phyloP scores from a whole-genome alignment of 2,329 filamentous ascomycete species.

The Epichloe uncinata region DNA sequence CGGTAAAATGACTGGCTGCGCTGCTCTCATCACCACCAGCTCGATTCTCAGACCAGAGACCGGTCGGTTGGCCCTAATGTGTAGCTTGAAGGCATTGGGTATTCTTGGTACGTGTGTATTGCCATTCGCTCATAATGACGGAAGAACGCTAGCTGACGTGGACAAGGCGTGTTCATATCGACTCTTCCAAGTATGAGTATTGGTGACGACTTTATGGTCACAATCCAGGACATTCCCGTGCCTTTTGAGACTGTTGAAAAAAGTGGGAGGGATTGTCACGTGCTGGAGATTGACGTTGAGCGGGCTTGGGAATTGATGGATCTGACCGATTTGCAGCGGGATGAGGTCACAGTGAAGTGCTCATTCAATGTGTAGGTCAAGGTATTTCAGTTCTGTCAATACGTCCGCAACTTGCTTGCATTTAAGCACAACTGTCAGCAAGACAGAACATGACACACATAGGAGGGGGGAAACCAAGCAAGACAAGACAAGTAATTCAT shows the following conservation, averaged over 20 bases:
- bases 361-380: conserved; percentile 29
- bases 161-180: conserved; percentile 59
- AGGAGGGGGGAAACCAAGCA: too few species aligned
- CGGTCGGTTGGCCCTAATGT: conserved; percentile 50
- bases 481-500: too few species aligned
- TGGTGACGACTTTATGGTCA: conserved; percentile 55
- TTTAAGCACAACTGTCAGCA: too few species aligned
- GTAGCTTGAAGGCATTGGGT: conserved; percentile 69
- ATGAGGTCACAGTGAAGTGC: conserved; percentile 61
- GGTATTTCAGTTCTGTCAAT: too few species aligned
- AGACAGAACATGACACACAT: too few species aligned
- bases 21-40: conserved; percentile 56
- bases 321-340: conserved; percentile 61
- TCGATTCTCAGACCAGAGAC: conserved; percentile 40
- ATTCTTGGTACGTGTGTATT: conserved; percentile 41
- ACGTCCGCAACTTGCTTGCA: too few species aligned
- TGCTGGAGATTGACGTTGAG: conserved; percentile 67
- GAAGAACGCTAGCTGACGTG: background rate
- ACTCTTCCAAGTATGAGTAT: conserved; percentile 47
- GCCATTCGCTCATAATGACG: background rate
- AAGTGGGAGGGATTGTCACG: conserved; percentile 34
- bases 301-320: conserved; percentile 65
- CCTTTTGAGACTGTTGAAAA: conserved; percentile 52
- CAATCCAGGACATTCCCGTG: conserved; percentile 58
- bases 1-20: conserved; percentile 81